Conservation (phyloP, 2,329 filamentous ascomycete species). For the Atkinsonella texensis region DNA sequence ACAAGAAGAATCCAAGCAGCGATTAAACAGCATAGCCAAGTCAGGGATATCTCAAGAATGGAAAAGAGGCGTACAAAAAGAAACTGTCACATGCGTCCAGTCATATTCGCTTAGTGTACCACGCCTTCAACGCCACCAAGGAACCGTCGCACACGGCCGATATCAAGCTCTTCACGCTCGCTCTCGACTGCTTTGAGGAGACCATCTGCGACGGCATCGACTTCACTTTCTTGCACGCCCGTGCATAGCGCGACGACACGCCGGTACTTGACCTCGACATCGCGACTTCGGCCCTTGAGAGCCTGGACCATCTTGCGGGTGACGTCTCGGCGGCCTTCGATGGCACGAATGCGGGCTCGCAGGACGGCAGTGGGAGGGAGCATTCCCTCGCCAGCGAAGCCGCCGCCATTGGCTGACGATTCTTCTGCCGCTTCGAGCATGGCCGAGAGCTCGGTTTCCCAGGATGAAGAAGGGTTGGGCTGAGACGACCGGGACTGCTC, state of each 20-base stretch:
- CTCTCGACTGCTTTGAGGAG: constrained; percentile 83
- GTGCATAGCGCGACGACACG: constrained; percentile 83
- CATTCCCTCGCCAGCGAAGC: constrained; percentile 25
- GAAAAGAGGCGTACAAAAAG: too few species aligned
- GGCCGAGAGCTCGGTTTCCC: constrained; percentile 41
- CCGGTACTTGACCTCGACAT: constrained; percentile 78
- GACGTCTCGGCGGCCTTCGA: constrained; percentile 54
- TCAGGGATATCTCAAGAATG: too few species aligned
- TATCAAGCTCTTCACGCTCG: constrained; percentile 64
- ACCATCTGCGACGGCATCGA: constrained; percentile 69
- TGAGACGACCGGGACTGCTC: constrained; percentile 27
- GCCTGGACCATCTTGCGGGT: constrained; percentile 56
- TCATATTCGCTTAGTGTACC: constrained; percentile 26
- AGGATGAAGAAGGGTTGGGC: constrained; percentile 35
- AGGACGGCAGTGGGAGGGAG: constrained; percentile 51
- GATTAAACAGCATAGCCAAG: too few species aligned
- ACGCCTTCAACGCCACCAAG: constrained; percentile 64
- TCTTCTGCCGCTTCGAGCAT: constrained; percentile 33
- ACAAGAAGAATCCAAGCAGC: too few species aligned
- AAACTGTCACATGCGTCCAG: neutral
- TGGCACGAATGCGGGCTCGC: constrained; percentile 55
- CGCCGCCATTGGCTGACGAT: constrained; percentile 17
- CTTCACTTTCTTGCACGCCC: constrained; percentile 60
- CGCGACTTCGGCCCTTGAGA: constrained; percentile 67
- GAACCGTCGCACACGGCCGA: constrained; percentile 66